Percentiles rank a stretch among this genome's conserved stretches.
phyloP scores from a whole-genome alignment of 495 filamentous ascomycete genomes.

The Aspergillus panamensis region DNA sequence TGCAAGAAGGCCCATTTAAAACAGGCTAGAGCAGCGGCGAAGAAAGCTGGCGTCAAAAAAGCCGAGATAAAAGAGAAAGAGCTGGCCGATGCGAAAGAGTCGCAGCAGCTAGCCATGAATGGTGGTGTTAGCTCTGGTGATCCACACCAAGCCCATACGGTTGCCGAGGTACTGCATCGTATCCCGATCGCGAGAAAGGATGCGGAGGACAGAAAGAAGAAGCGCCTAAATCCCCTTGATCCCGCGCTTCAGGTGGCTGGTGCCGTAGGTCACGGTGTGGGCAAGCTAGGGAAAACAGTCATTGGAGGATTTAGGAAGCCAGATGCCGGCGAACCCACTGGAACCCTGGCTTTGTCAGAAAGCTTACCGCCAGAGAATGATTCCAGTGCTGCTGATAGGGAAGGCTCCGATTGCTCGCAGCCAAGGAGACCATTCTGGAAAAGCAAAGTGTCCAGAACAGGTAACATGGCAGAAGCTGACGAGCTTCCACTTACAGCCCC shows the following conservation, averaged over 20 bases:
- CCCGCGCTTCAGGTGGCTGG: conserved; percentile 43
- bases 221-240: conserved; percentile 29
- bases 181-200: conserved; percentile 16
- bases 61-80: conserved; percentile 43
- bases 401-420: conserved; percentile 10
- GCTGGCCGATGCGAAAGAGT: conserved; percentile 32
- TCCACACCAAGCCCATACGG: conserved; percentile 72
- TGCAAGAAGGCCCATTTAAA: conserved; percentile 76
- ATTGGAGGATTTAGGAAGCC: conserved; percentile 49
- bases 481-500: conserved; percentile 40
- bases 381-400: background rate
- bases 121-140: conserved; percentile 79
- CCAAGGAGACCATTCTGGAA: conserved; percentile 49
- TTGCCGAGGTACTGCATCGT: conserved; percentile 59
- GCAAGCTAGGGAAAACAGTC: conserved; percentile 52
- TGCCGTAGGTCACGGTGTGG: conserved; percentile 61
- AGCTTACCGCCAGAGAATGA: conserved; percentile 40
- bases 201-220: conserved; percentile 26
- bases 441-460: conserved; percentile 29
- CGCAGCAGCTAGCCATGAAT: conserved; percentile 58
- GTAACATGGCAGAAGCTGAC: conserved; percentile 28
- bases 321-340: conserved; percentile 36
- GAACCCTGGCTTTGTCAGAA: conserved; percentile 51
- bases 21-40: conserved; percentile 59
- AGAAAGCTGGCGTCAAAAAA: conserved; percentile 52